Base-by-base conservation (phyloP, 805 yeast species). In the Nakazawaea ambrosiae region DNA sequence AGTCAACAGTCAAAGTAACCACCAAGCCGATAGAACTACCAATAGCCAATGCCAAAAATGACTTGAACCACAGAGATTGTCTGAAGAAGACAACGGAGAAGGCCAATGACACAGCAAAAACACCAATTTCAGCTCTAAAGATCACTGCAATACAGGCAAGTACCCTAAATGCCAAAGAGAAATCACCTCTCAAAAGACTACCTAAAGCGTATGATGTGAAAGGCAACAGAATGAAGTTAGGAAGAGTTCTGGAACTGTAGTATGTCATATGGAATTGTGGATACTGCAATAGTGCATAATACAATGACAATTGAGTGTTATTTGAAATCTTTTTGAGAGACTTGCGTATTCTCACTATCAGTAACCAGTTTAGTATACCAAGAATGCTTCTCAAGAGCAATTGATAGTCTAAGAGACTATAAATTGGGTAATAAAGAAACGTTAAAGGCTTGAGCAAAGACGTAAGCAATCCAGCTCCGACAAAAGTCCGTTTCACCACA, bases 181-280 rank as follows among this genome's bases (percentile, higher is more conserved):
- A 61, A 33, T 71, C 64, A 9, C 80, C 85, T 15, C 47, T 45
- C 12, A 85, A 46, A 12, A 77, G 48, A 49, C 63, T 65, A 4
- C 75, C 63, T 30, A 81, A 45, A 0, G 82, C 81, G 32, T 60
- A 48, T 39, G 73, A 72, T 4, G 81, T 79, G 26, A 85, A 50
- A 3, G 97, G 96, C 37, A 90, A 61, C 2, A 83, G 88, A 40
- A 89, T 61, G 48, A 81, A 82, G 57, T 90, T 90, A n/a, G 97
- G 96, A 41, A 90, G 64, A 0, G 95, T 76, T 47, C 97, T 68
- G 2, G 95, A 70, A n/a, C 84, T 66, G 54, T 90, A 90, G 61
- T 66, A 90, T 42, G 81, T 59, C 15, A 86, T 44, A 54, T 90
- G 97, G 61, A 89, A 90, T 54, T 88, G 92, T 7, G 82, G 56